Evolutionary conservation across 371 early-diverging fungal genomes (phyloP).

Genomic region (Mortierella sp.): DNA sequence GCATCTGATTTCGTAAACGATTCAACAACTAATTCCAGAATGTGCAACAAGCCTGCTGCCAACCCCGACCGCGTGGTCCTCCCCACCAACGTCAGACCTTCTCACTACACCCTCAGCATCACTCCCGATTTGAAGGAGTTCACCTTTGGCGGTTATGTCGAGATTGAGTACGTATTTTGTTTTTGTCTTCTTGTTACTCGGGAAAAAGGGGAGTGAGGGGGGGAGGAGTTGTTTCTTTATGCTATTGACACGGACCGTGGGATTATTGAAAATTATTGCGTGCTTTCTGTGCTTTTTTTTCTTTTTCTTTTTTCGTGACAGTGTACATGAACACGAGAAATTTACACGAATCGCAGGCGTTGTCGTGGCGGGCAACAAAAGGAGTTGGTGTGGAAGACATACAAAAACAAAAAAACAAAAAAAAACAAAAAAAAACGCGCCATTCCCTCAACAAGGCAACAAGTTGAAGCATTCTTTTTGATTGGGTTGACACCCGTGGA

Average conservation of each 20-base stretch:
- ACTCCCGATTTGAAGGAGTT: slow-evolving; percentile 79
- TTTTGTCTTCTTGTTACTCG: background rate
- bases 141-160: slow-evolving; percentile 71
- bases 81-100: slow-evolving; percentile 78
- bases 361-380: too few relatives aligned
- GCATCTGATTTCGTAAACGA: slow-evolving; percentile 3
- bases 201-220: background rate
- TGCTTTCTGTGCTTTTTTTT: background rate
- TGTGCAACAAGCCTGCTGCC: slow-evolving; percentile 55
- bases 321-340: background rate
- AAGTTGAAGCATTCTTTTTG: background rate
- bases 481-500: too few relatives aligned
- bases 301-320: background rate
- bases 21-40: slow-evolving; percentile 13
- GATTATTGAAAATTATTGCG: background rate
- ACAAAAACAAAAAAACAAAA: background rate
- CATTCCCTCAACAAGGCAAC: too few relatives aligned
- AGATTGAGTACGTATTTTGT: slow-evolving; percentile 47
- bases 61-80: slow-evolving; percentile 70
- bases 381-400: background rate
- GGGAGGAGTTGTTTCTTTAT: too few relatives aligned
- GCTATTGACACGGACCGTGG: background rate
- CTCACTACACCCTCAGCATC: slow-evolving; percentile 81
- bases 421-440: background rate
- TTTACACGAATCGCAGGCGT: background rate